Percentiles rank a stretch among this genome's conserved stretches.
phyloP scores from a whole-genome alignment of 208 protist species.

The Crithidia fasciculata region DNA sequence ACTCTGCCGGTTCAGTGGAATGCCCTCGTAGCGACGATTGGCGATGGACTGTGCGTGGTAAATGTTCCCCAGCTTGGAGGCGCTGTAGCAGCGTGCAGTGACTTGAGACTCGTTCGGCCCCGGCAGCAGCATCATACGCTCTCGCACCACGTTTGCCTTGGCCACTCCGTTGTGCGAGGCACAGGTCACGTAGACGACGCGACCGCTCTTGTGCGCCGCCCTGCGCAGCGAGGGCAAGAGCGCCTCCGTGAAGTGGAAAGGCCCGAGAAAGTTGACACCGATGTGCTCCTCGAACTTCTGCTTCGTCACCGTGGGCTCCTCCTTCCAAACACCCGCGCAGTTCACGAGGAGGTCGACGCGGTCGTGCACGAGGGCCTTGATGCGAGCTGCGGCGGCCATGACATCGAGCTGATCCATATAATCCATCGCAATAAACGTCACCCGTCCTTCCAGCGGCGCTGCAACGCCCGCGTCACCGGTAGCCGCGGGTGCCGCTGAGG shows the following conservation, averaged over 20 bases:
- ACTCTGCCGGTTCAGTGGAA: conserved; percentile 61
- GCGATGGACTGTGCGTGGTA: conserved; percentile 82
- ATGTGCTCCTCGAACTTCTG: conserved; percentile 83
- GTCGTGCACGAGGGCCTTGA: conserved; percentile 65
- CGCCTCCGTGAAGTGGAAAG: conserved; percentile 84
- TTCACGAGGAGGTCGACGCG: conserved; percentile 82
- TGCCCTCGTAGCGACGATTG: conserved; percentile 71
- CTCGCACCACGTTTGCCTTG: conserved; percentile 57
- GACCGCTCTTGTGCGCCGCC: conserved; percentile 45
- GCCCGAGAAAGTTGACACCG: conserved; percentile 80
- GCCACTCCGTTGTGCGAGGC: conserved; percentile 76
- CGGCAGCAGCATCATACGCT: conserved; percentile 69
- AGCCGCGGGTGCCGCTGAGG: too few relatives aligned
- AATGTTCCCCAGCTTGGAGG: conserved; percentile 85
- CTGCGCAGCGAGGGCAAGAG: conserved; percentile 71
- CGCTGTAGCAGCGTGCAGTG: conserved; percentile 78
- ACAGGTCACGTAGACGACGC: conserved; percentile 83
- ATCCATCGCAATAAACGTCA: conserved; percentile 66
- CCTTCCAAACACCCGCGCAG: conserved; percentile 77
- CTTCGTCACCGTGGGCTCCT: conserved; percentile 61
- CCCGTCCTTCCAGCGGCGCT: conserved; percentile 48
- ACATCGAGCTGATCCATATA: conserved; percentile 72
- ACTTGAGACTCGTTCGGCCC: conserved; percentile 46
- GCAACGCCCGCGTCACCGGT: too few relatives aligned
- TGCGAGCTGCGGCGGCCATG: conserved; percentile 55